Percentiles rank a stretch among this genome's conserved stretches.
These are phyloP conservation scores for Fusarium brevicatenulatum DNA, from an alignment of 2,329 filamentous ascomycete genomes.

Conservation along the genomic window DNA sequence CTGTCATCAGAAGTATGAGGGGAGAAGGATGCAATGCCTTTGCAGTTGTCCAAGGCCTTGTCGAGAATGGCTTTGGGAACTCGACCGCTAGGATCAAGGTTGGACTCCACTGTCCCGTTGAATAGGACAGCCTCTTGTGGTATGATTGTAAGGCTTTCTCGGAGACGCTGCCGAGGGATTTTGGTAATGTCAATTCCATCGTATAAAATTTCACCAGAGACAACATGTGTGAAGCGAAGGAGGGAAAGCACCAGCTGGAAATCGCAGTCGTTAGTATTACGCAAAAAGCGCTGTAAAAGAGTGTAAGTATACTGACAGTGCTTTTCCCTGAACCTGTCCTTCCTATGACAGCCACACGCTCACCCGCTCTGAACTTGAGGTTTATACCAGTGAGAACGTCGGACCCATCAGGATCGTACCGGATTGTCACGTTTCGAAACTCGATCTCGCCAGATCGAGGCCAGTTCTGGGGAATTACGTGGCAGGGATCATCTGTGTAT, in stretches of 20 bases:
- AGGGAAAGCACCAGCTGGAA: slow-evolving; percentile 61
- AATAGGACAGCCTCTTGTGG: slow-evolving; percentile 69
- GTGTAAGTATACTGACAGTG: slow-evolving; percentile 64
- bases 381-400: slow-evolving; percentile 63
- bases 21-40: slow-evolving; percentile 65
- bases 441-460: slow-evolving; percentile 60
- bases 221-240: slow-evolving; percentile 63
- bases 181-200: slow-evolving; percentile 66
- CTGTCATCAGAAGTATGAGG: slow-evolving; percentile 51
- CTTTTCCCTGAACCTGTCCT: slow-evolving; percentile 87
- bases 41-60: slow-evolving; percentile 70
- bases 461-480: slow-evolving; percentile 56
- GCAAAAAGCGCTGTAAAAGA: neutral
- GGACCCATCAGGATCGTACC: slow-evolving; percentile 57
- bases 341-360: slow-evolving; percentile 82
- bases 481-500: slow-evolving; percentile 53
- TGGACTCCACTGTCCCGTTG: slow-evolving; percentile 62
- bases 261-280: slow-evolving; percentile 15
- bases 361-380: slow-evolving; percentile 69
- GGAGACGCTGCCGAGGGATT: slow-evolving; percentile 60
- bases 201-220: slow-evolving; percentile 63
- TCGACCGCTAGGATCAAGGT: slow-evolving; percentile 72
- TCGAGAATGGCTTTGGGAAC: slow-evolving; percentile 64
- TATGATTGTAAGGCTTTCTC: slow-evolving; percentile 66
- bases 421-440: slow-evolving; percentile 62